Base-by-base conservation (phyloP, 2,329 filamentous ascomycete species). In the Monilinia vaccinii-corymbosi region DNA sequence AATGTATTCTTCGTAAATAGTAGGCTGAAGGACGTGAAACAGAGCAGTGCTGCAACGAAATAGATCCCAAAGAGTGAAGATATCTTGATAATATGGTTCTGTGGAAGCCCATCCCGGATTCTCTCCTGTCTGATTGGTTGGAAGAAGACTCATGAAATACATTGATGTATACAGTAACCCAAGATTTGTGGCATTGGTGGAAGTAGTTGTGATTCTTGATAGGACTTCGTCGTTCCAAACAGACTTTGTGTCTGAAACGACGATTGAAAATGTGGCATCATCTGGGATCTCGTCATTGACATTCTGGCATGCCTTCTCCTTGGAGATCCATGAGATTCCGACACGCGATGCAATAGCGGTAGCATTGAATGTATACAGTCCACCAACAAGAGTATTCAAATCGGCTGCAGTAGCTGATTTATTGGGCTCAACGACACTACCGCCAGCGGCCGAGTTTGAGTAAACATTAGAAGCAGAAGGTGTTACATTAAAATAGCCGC, bases 51-150 rank as follows among this genome's bases (percentile, higher is more conserved):
- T 81, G 69, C 83, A 88, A 25, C 86, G 81, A 70, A 88, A 77
- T 18, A 75, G 51, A 61, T 83, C 80, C 86, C 87, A 89, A 25
- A 86, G 79, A 0, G 86, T 89, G 67, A 87, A 88, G 18, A 86
- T 81, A 61, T 89, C 86, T 61, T 87, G 83, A 67, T 87, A 89
- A 67, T 87, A 88, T 1, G 86, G 86, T 70, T 89, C 86, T 0
- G 69, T 66, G 1, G 82, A 85, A 1, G 74, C 69, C 86, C 86
- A 89, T 0, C 78, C 71, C 0, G 86, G 85, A 62, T 89, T 90
- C 69, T 89, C 87, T 0, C 84, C 85, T 0, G 85, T 88, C 63
- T 84, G 82, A 68, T 89, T 87, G 0, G 84, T 85, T 0, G 86
- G 66, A 2, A 68, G 47, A 14, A 68, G 57, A 44, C 64, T 65